Percentiles rank a stretch among this genome's conserved stretches.
These are phyloP conservation scores for Neurospora sp. DNA, from an alignment of 495 filamentous ascomycete genomes.

Conservation along the genomic window DNA sequence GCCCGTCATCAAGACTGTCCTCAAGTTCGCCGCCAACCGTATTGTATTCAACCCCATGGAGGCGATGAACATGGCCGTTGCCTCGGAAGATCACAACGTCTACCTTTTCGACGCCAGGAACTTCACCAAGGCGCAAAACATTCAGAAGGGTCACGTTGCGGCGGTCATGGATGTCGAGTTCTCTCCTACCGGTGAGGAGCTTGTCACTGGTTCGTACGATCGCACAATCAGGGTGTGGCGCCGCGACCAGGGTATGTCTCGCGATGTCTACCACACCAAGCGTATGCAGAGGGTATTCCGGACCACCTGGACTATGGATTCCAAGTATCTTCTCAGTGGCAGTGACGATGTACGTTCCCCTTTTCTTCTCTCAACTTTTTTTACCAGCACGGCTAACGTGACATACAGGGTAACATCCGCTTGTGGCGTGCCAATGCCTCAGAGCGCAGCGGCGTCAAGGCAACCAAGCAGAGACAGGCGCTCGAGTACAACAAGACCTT, in stretches of 20 bases:
- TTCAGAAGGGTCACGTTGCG: conserved; percentile 91
- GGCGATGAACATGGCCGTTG: conserved; percentile 28
- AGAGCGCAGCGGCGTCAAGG: conserved; percentile 74
- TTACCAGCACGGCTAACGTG: not conserved
- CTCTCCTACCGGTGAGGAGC: conserved; percentile 86
- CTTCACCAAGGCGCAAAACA: conserved; percentile 54
- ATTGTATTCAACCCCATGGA: conserved; percentile 89
- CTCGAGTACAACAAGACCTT: conserved; percentile 89
- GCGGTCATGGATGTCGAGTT: conserved; percentile 97
- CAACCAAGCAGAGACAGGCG: conserved; percentile 66
- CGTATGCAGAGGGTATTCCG: conserved; percentile 88
- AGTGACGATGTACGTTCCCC: conserved; percentile 54
- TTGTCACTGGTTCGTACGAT: conserved; percentile 76
- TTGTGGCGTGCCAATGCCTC: conserved; percentile 90
- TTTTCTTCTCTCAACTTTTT: not conserved
- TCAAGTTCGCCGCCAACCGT: conserved; percentile 74
- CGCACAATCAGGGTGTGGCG: conserved; percentile 58
- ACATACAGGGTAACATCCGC: conserved; percentile 61
- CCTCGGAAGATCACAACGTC: conserved; percentile 41
- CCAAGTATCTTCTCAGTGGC: conserved; percentile 74
- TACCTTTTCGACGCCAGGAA: conserved; percentile 29
- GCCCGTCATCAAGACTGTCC: conserved; percentile 65
- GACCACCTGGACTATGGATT: conserved; percentile 73
- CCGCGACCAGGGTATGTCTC: conserved; percentile 66
- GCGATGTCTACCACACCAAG: conserved; percentile 95